Evolutionary conservation across 169 alveolate genomes (phyloP).

Genomic region (Plasmodium adleri): DNA sequence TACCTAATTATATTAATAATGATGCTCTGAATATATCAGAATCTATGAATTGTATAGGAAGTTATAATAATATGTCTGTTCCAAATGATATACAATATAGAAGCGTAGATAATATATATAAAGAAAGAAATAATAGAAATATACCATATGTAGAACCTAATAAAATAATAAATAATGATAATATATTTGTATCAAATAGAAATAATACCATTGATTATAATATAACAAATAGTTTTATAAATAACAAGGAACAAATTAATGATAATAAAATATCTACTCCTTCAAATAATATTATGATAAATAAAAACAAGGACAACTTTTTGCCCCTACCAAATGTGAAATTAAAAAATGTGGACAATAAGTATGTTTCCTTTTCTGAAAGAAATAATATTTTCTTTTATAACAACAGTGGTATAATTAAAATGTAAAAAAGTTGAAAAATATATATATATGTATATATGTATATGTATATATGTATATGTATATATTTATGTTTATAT

Average conservation of each 20-base stretch:
- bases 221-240: conserved; percentile 33
- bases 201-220: conserved; percentile 16
- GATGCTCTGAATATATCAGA: too few relatives aligned
- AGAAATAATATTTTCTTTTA: conserved; percentile 24
- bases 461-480: neutral
- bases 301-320: conserved; percentile 4
- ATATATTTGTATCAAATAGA: neutral
- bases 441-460: neutral
- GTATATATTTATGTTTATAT: neutral
- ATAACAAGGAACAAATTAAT: conserved; percentile 19
- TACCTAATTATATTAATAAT: too few relatives aligned
- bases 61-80: too few relatives aligned
- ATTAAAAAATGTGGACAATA: conserved; percentile 20
- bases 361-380: conserved; percentile 45
- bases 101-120: too few relatives aligned
- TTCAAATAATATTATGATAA: conserved; percentile 4
- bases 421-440: neutral
- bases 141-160: neutral
- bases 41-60: too few relatives aligned
- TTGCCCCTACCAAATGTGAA: conserved; percentile 4
- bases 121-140: neutral
- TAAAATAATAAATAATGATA: neutral
- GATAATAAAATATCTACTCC: neutral
- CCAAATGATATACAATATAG: too few relatives aligned
- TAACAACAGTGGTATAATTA: conserved; percentile 14